Percentiles rank a stretch among this genome's conserved stretches.
phyloP scores from a whole-genome alignment of 352 stramenopile genomes.

The Pythium apleroticum region DNA sequence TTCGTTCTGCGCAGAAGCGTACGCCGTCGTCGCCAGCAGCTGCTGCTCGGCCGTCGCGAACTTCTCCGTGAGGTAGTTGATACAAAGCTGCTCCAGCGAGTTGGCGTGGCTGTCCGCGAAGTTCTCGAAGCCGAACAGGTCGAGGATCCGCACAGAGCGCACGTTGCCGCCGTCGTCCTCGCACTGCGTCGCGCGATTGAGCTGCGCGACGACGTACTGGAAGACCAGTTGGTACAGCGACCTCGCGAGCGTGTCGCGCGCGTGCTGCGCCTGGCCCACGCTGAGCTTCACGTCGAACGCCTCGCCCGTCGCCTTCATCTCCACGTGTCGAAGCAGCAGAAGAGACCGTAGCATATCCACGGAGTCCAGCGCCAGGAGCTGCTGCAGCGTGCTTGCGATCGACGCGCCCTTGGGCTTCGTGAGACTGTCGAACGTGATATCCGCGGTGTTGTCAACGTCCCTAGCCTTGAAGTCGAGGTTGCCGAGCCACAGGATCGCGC shows the following conservation, averaged over 20 bases:
- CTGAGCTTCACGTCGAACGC: slow-evolving; percentile 53
- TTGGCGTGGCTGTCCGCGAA: slow-evolving; percentile 37
- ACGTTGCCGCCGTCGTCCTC: not conserved
- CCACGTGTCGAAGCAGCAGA: slow-evolving; percentile 49
- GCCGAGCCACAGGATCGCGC: slow-evolving; percentile 69
- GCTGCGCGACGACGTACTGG: slow-evolving; percentile 37
- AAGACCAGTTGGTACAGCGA: slow-evolving; percentile 63
- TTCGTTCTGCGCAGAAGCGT: not conserved
- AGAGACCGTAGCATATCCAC: slow-evolving; percentile 17
- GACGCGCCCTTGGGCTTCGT: not conserved
- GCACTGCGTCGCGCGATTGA: slow-evolving; percentile 40
- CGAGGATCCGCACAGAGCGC: slow-evolving; percentile 49
- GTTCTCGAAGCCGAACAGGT: slow-evolving; percentile 79
- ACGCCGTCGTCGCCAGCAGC: slow-evolving; percentile 5
- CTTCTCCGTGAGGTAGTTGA: slow-evolving; percentile 85
- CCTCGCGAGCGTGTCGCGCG: slow-evolving; percentile 53
- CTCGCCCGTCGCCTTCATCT: slow-evolving; percentile 47
- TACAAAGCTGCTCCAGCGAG: slow-evolving; percentile 77
- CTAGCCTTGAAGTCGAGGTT: slow-evolving; percentile 56
- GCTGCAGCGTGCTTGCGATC: slow-evolving; percentile 5
- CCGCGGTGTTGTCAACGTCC: not conserved
- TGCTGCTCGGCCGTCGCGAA: slow-evolving; percentile 47
- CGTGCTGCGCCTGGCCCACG: slow-evolving; percentile 43
- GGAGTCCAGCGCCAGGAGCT: slow-evolving; percentile 17
- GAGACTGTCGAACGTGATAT: slow-evolving; percentile 13